Evolutionary conservation across 129 eudicot genomes (phyloP).

Genomic region (Rutidosis leptorrhynchoides): DNA sequence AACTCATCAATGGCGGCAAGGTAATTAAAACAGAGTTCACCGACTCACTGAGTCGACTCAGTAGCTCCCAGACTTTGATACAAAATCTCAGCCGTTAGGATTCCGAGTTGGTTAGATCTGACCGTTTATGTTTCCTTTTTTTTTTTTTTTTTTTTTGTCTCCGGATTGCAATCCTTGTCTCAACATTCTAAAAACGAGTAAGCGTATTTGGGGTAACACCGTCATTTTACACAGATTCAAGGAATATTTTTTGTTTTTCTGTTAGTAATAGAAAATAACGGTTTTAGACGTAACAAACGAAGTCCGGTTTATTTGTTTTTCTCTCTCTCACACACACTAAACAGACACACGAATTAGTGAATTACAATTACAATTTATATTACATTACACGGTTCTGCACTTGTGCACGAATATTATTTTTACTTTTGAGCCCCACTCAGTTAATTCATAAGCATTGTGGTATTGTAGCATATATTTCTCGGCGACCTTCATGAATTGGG

Average conservation of each 20-base stretch:
- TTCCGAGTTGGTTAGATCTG: slow-evolving; percentile 32
- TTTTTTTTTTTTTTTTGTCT: too few species aligned
- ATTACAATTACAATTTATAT: too few species aligned
- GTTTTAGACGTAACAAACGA: slow-evolving; percentile 26
- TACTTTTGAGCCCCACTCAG: slow-evolving; percentile 8
- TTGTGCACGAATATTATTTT: neutral
- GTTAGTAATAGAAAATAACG: slow-evolving; percentile 14
- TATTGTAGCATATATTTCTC: too few species aligned
- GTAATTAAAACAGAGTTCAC: slow-evolving; percentile 22
- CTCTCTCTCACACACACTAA: slow-evolving; percentile 27
- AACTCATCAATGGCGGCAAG: slow-evolving; percentile 73
- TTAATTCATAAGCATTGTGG: neutral
- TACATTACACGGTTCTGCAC: neutral
- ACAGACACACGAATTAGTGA: too few species aligned
- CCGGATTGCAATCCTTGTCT: slow-evolving; percentile 24
- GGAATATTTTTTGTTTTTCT: slow-evolving; percentile 20
- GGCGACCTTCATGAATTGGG: neutral
- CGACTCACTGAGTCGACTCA: slow-evolving; percentile 30
- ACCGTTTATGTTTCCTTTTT: slow-evolving; percentile 39
- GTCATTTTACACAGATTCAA: slow-evolving; percentile 24
- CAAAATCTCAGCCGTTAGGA: slow-evolving; percentile 45
- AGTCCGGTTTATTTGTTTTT: slow-evolving; percentile 17
- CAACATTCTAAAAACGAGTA: neutral
- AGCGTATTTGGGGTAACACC: slow-evolving; percentile 4
- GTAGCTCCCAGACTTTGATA: neutral